phyloP scores from a whole-genome alignment of 163 green algal species.

The Chloroidium sp. region DNA sequence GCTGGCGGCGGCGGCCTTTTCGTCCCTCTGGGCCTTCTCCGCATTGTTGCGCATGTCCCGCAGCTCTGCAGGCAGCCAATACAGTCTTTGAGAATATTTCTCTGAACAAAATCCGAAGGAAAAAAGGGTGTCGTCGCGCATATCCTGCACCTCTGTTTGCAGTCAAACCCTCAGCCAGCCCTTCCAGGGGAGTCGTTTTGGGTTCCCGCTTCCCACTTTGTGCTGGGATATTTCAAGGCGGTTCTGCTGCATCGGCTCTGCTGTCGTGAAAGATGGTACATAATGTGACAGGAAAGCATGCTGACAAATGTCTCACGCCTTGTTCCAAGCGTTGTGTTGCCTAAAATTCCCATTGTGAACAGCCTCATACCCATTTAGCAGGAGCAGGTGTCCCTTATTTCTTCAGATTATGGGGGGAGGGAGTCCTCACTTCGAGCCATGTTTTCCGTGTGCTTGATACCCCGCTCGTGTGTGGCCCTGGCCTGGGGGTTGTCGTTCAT shows the following conservation, averaged over 20 bases:
- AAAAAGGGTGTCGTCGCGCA: neutral
- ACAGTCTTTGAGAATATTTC: too few species aligned
- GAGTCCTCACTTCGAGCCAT: constrained; percentile 35
- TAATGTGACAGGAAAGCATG: too few species aligned
- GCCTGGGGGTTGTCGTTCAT: constrained; percentile 40
- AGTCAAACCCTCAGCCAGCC: neutral
- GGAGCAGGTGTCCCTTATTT: too few species aligned
- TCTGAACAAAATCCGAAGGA: neutral
- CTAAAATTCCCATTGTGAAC: too few species aligned
- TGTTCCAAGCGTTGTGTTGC: too few species aligned
- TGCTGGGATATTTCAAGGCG: too few species aligned
- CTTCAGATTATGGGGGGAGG: too few species aligned
- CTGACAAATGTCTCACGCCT: too few species aligned
- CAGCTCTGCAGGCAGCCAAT: constrained; percentile 26
- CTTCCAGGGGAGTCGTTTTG: neutral
- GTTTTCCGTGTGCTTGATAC: constrained; percentile 46
- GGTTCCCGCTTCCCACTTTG: too few species aligned
- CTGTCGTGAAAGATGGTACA: too few species aligned
- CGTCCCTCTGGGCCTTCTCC: constrained; percentile 27
- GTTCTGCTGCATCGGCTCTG: too few species aligned
- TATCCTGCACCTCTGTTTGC: neutral
- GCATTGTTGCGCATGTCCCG: constrained; percentile 38
- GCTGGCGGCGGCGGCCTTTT: constrained; percentile 1
- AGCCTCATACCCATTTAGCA: too few species aligned
- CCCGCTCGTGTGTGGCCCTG: constrained; percentile 43